Conservation (phyloP, 2,329 filamentous ascomycete species). For the Aspergillus ustus region DNA sequence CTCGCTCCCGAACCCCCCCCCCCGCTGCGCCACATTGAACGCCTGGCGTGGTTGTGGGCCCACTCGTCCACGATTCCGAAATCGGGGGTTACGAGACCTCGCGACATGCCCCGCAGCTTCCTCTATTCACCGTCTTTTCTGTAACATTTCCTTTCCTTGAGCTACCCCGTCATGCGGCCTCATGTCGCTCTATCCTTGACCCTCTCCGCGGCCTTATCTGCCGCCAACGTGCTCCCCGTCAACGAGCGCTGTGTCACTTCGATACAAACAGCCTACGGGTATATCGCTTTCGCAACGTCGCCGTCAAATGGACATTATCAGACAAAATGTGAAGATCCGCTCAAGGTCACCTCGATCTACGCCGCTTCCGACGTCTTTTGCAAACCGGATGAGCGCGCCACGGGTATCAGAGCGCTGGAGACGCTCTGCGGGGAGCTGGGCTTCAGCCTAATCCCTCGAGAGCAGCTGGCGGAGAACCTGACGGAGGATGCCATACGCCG, state of each 20-base stretch:
- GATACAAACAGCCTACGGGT: slow-evolving; percentile 37
- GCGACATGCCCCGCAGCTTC: not conserved
- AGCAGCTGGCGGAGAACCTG: slow-evolving; percentile 35
- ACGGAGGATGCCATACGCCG: slow-evolving; percentile 38
- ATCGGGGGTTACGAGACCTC: not conserved
- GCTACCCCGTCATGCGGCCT: slow-evolving; percentile 24
- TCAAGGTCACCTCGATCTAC: slow-evolving; percentile 42
- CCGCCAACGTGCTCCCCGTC: slow-evolving; percentile 18
- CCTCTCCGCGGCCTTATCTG: slow-evolving; percentile 11
- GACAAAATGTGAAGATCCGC: slow-evolving; percentile 38
- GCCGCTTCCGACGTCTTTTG: slow-evolving; percentile 42
- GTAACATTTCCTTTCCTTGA: not conserved
- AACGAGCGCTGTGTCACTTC: slow-evolving; percentile 40
- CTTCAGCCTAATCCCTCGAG: slow-evolving; percentile 32
- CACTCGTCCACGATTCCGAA: not conserved
- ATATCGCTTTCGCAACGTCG: slow-evolving; percentile 35
- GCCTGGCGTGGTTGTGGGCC: not conserved
- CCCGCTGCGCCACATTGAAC: too few species aligned
- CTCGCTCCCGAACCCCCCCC: not conserved
- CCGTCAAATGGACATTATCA: slow-evolving; percentile 27
- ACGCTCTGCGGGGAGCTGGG: slow-evolving; percentile 30
- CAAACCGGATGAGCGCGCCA: slow-evolving; percentile 26
- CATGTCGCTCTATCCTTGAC: slow-evolving; percentile 25
- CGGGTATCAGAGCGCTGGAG: slow-evolving; percentile 30
- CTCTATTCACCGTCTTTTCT: not conserved